Evolutionary conservation across 1,139 yeast species (phyloP).

Genomic region (Nematodospora anomalae): DNA sequence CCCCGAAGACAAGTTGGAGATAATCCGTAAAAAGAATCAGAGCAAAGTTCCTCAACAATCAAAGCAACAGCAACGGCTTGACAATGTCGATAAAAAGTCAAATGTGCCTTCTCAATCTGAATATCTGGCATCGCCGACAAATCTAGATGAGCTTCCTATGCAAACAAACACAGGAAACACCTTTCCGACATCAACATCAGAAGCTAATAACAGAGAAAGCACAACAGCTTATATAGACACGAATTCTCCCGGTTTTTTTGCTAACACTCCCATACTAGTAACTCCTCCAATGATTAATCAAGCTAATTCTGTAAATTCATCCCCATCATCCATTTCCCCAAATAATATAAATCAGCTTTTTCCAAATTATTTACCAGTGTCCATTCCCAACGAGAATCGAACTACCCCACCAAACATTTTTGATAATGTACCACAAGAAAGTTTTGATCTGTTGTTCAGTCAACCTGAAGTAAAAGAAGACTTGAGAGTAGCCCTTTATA

Average conservation of each 20-base stretch:
- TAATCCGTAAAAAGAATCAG: conserved; percentile 32
- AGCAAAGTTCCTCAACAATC: conserved; percentile 1
- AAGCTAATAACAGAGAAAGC: background rate
- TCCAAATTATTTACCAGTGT: conserved; percentile 10
- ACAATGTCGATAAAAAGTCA: background rate
- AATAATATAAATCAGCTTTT: conserved; percentile 13
- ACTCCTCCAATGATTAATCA: conserved; percentile 6
- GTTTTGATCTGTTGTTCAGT: conserved; percentile 9
- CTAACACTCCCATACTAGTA: conserved; percentile 1
- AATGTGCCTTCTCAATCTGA: background rate
- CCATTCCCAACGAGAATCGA: conserved; percentile 13
- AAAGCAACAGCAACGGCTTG: background rate
- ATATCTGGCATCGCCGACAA: background rate
- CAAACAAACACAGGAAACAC: too few relatives aligned
- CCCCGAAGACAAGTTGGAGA: conserved; percentile 36
- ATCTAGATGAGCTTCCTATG: background rate
- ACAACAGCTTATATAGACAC: background rate
- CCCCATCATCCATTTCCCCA: conserved; percentile 14
- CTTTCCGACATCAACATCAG: background rate
- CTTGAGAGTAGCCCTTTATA: conserved; percentile 21
- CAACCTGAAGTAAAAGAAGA: conserved; percentile 19
- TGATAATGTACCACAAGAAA: conserved; percentile 10
- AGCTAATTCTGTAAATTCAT: conserved; percentile 9
- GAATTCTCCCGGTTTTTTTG: conserved; percentile 3
- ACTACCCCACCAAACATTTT: conserved; percentile 16